Evolutionary conservation across 176 grass and related monocot species (phyloP), one percentile per base, ranked within the genome.

Genomic region (Carex scoparia): DNA sequence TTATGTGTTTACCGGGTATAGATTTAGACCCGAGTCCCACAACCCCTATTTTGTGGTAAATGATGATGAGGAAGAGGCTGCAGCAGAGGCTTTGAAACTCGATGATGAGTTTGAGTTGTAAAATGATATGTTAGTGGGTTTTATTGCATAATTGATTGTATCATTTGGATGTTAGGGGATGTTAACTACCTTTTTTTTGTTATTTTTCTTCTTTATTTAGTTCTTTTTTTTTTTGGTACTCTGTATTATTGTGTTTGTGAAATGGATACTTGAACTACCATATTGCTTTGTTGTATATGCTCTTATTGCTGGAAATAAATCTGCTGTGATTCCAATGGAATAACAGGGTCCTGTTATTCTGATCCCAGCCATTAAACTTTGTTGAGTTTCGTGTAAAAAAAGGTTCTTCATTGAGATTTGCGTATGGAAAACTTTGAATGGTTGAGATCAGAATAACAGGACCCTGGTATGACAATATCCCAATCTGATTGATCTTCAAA

Each of bases 91-190:
- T 65, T 86, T 99, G 81, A 96, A 99, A 79, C 59, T 99, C 87
- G 93, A 99, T 79, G 96, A 92, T 84, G 93, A 96, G 58, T 99
- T 95, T 14, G 96, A 94, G 87, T 84, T 99, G 88, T 99, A 87
- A 99, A 35, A 71, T 32, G 13, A 42, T 44, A 68, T 30, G 9
- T 55, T 83, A 67, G 30, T 7, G 11, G 81, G 62, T 68, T 14
- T 48, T 67, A 67, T 49, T 69, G 63, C 63, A 83, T 49, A 35
- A 69, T 83, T 83, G 16, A 31, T 62, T 81, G 4, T 35, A 81
- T 81, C 18, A 64, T 19, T 82, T 44, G 60, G 16, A 27, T 63
- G 30, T 42, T 59, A 63, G 57, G 79, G 57, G 19, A 8, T 81
- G 31, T 81, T 61, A 7, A 64, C 16, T 38, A 55, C 23, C 1